Evolutionary conservation across 2,329 filamentous ascomycete genomes (phyloP).

Genomic region (Periglandula ipomoeae): DNA sequence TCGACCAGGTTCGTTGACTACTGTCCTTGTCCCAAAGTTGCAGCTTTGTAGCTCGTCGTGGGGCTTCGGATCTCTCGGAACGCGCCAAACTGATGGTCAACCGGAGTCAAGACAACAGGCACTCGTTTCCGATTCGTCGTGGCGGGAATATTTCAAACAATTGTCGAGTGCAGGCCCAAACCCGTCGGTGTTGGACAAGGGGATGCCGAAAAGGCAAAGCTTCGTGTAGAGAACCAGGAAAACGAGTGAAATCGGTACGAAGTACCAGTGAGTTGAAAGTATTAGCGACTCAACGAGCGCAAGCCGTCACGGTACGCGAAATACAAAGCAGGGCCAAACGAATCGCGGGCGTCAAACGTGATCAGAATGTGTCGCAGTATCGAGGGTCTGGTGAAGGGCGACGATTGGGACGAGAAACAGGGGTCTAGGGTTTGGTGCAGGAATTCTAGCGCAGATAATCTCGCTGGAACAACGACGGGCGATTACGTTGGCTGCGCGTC

Average conservation of each 20-base stretch:
- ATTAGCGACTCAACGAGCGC: neutral
- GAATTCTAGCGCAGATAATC: no score
- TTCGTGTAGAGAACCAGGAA: conserved; percentile 9
- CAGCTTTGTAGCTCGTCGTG: no score
- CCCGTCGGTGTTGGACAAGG: neutral
- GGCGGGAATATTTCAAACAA: neutral
- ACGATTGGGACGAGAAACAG: neutral
- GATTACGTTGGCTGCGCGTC: no score
- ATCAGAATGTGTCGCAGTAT: neutral
- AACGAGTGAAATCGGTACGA: conserved; percentile 47
- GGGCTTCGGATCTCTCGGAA: no score
- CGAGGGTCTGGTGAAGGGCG: neutral
- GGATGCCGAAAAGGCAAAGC: neutral
- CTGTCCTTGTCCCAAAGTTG: neutral
- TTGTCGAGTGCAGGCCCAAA: neutral
- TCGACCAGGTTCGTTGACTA: neutral
- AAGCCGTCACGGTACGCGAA: neutral
- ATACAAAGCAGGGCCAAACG: neutral
- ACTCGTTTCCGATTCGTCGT: no score
- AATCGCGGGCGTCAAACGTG: neutral
- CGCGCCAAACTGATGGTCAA: no score
- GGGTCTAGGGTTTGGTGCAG: neutral
- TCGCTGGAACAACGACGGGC: no score
- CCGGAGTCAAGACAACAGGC: no score
- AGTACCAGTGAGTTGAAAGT: conserved; percentile 28